phyloP scores from a whole-genome alignment of 345 rosid species.

The Zanthoxylum bungeanum region DNA sequence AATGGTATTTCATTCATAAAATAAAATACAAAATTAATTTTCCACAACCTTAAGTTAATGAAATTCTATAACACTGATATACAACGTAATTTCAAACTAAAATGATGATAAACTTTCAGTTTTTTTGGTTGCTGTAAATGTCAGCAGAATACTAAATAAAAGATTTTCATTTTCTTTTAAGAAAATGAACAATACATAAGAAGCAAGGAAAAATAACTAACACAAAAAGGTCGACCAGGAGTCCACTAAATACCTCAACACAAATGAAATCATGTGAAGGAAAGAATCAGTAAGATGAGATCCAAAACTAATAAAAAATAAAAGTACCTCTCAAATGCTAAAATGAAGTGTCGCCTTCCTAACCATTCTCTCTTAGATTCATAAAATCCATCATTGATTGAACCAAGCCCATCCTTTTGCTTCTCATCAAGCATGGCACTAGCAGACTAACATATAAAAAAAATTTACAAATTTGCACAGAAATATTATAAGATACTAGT shows the following conservation, averaged over 20 bases:
- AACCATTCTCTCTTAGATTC: constrained; percentile 98
- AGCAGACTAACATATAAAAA: constrained; percentile 54
- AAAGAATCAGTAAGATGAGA: not conserved
- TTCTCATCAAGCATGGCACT: constrained; percentile 71
- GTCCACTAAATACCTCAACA: not conserved
- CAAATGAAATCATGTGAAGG: not conserved
- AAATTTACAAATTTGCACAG: not conserved
- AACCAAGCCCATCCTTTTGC: constrained; percentile 79
- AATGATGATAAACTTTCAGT: not conserved
- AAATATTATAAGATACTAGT: constrained; percentile 3
- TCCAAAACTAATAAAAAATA: not conserved
- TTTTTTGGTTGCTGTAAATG: no score
- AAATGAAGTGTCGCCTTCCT: constrained; percentile 84
- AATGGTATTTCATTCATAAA: not conserved
- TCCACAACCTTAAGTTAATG: not conserved
- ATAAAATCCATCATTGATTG: constrained; percentile 83
- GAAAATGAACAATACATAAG: not conserved
- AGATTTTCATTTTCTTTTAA: not conserved
- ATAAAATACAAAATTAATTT: not conserved
- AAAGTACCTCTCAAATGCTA: constrained; percentile 85
- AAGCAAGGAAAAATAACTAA: not conserved
- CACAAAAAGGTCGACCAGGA: not conserved
- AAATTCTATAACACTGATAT: not conserved
- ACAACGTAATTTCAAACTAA: not conserved
- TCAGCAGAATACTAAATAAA: not conserved